Evolutionary conservation across 768 basidiomycete species (phyloP).

Genomic region (Chalciporus piperatus): DNA sequence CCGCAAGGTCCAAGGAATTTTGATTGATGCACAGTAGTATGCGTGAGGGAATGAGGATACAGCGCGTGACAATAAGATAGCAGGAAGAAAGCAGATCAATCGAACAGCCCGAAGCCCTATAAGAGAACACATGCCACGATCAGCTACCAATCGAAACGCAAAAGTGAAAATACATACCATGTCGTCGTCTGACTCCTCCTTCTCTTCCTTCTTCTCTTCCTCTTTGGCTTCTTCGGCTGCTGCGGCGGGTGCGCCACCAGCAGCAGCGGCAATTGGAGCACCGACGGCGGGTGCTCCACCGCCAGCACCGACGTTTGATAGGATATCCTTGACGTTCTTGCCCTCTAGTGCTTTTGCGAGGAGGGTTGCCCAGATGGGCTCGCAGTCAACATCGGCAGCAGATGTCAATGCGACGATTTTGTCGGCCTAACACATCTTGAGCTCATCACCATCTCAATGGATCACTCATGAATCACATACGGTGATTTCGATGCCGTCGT

Average conservation of each 20-base stretch:
- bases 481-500: slow-evolving; percentile 96
- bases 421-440: slow-evolving; percentile 62
- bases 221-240: slow-evolving; percentile 75
- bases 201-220: slow-evolving; percentile 84
- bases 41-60: slow-evolving; percentile 17
- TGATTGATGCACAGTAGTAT: slow-evolving; percentile 24
- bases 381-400: slow-evolving; percentile 83
- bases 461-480: slow-evolving; percentile 47
- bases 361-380: slow-evolving; percentile 96
- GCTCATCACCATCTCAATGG: not conserved
- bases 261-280: slow-evolving; percentile 49
- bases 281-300: slow-evolving; percentile 79
- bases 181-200: slow-evolving; percentile 89
- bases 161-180: slow-evolving; percentile 12
- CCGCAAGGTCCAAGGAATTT: slow-evolving; percentile 16
- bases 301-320: slow-evolving; percentile 92
- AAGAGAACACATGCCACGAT: not conserved
- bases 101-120: slow-evolving; percentile 96
- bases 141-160: not conserved
- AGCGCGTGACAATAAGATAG: slow-evolving; percentile 26
- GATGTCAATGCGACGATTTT: slow-evolving; percentile 84
- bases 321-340: slow-evolving; percentile 93
- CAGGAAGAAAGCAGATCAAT: slow-evolving; percentile 46
- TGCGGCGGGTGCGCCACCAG: slow-evolving; percentile 57
- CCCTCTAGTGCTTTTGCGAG: slow-evolving; percentile 98